Evolutionary conservation across 2,329 filamentous ascomycete species (phyloP).

Genomic region (Fusarium xylarioides): DNA sequence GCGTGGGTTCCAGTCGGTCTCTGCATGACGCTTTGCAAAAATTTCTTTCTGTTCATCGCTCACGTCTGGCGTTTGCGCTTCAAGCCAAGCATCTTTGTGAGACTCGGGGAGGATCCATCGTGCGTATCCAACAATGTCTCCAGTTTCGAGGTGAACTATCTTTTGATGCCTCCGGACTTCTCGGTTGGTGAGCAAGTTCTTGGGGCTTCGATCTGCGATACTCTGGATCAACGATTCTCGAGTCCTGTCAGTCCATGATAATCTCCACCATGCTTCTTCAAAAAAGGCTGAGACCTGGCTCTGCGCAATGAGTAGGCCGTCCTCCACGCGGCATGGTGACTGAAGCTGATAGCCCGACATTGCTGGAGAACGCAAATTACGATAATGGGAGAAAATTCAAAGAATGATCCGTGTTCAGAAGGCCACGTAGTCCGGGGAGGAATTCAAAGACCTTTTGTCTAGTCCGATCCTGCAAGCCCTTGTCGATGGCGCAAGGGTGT

Average conservation of each 20-base stretch:
- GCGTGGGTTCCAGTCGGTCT: not conserved
- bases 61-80: conserved; percentile 26
- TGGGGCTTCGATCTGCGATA: conserved; percentile 19
- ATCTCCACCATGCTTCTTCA: conserved; percentile 34
- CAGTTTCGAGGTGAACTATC: conserved; percentile 24
- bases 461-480: not conserved
- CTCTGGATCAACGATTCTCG: conserved; percentile 21
- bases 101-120: conserved; percentile 27
- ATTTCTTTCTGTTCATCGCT: not conserved
- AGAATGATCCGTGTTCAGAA: not conserved
- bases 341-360: conserved; percentile 6
- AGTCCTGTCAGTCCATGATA: conserved; percentile 17
- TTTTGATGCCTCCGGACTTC: conserved; percentile 33
- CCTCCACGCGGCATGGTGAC: conserved; percentile 9
- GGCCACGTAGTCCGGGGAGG: not conserved
- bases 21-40: not conserved
- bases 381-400: not conserved
- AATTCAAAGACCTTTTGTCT: not conserved
- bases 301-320: conserved; percentile 14
- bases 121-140: conserved; percentile 38
- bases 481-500: not conserved
- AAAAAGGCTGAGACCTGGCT: conserved; percentile 34
- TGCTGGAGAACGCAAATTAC: not conserved
- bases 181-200: conserved; percentile 26
- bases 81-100: conserved; percentile 8